Conservation (phyloP, 73 alveolate species). For the Paramecium sexaurelia region DNA sequence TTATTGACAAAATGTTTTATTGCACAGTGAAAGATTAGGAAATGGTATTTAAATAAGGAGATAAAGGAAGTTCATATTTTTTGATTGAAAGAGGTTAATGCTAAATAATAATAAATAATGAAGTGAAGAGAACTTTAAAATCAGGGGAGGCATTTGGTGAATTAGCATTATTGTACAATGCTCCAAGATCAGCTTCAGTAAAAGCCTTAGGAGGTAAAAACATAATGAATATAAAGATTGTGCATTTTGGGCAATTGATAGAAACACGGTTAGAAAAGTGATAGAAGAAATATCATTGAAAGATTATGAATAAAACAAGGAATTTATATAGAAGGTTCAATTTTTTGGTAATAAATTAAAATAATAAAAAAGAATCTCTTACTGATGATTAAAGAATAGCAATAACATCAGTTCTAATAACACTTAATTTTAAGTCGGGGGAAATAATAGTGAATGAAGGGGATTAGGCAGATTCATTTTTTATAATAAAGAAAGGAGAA, state of each 20-base stretch:
- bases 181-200: constrained; percentile 81
- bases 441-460: constrained; percentile 72
- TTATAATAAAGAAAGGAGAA: constrained; percentile 70
- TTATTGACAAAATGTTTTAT: constrained; percentile 64
- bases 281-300: constrained; percentile 60
- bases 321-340: constrained; percentile 50
- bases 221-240: constrained; percentile 56
- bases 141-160: constrained; percentile 88
- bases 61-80: constrained; percentile 84
- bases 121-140: constrained; percentile 53
- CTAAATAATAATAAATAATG: constrained; percentile 75
- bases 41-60: constrained; percentile 81
- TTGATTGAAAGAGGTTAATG: constrained; percentile 83
- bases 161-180: constrained; percentile 76
- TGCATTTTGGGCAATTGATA: constrained; percentile 83
- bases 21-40: constrained; percentile 69
- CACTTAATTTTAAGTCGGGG: constrained; percentile 51
- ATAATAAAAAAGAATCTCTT: constrained; percentile 31
- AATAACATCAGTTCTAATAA: constrained; percentile 62
- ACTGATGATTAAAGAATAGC: constrained; percentile 61
- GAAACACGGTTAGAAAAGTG: constrained; percentile 81
- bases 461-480: constrained; percentile 74
- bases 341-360: constrained; percentile 21
- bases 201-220: constrained; percentile 69
- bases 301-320: constrained; percentile 62